Percentiles rank a stretch among this genome's conserved stretches.
These are phyloP conservation scores for Mortierella sp. DNA, from an alignment of 371 early-diverging fungal genomes.

Conservation along the genomic window DNA sequence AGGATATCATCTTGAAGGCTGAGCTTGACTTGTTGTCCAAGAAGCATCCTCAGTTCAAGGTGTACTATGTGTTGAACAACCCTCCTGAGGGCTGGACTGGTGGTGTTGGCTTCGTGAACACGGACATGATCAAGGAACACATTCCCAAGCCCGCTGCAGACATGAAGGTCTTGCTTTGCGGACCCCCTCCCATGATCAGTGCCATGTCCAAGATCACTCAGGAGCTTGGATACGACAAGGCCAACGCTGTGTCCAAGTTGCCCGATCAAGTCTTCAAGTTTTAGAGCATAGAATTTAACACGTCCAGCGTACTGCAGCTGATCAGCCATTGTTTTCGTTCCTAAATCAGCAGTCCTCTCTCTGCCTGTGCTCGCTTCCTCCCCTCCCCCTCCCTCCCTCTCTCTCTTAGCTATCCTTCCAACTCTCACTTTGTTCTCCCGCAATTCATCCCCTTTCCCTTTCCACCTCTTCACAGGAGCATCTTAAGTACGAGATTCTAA, in stretches of 20 bases:
- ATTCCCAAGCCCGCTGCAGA: conserved; percentile 82
- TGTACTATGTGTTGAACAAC: conserved; percentile 89
- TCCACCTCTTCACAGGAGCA: neutral
- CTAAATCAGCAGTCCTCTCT: conserved; percentile 2
- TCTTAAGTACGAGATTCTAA: neutral
- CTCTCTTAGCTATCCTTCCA: too few relatives aligned
- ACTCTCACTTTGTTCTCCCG: neutral
- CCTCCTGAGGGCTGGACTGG: conserved; percentile 88
- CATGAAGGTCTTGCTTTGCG: conserved; percentile 93
- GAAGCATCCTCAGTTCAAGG: conserved; percentile 83
- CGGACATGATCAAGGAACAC: conserved; percentile 80
- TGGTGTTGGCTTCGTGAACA: conserved; percentile 87
- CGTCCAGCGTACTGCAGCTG: neutral
- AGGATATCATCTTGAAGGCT: conserved; percentile 89
- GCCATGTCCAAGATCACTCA: conserved; percentile 80
- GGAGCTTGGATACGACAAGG: conserved; percentile 79
- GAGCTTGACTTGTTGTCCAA: conserved; percentile 84
- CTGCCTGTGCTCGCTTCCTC: conserved; percentile 1
- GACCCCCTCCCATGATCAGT: conserved; percentile 94
- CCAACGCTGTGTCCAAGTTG: conserved; percentile 85
- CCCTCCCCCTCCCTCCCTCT: neutral
- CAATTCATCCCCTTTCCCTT: conserved; percentile 5
- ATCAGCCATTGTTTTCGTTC: conserved; percentile 1
- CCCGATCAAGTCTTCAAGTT: conserved; percentile 93
- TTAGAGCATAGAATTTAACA: conserved; percentile 50